A percentile compares a stretch with the other conserved stretches of the same genome.
Conservation (phyloP, 495 filamentous ascomycete genomes). For the Filosporella fistucella region DNA sequence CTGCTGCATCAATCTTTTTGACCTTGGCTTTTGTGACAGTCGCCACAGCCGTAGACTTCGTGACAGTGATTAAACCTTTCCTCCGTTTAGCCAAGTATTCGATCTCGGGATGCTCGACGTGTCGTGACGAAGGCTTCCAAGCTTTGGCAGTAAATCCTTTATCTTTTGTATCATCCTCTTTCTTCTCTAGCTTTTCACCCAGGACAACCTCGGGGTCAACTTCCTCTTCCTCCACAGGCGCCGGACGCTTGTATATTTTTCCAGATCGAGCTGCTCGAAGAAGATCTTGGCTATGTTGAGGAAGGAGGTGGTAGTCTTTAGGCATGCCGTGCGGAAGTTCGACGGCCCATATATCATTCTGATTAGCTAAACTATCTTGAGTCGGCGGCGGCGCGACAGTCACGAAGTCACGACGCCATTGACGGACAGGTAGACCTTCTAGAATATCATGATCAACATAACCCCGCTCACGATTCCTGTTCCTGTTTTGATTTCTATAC, state of each 20-base stretch:
- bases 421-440: slow-evolving; percentile 87
- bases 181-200: slow-evolving; percentile 37
- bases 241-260: slow-evolving; percentile 56
- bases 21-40: slow-evolving; percentile 73
- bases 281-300: slow-evolving; percentile 75
- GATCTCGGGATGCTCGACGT: slow-evolving; percentile 66
- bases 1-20: slow-evolving; percentile 67
- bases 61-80: slow-evolving; percentile 52
- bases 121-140: slow-evolving; percentile 76
- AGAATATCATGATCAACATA: slow-evolving; percentile 92
- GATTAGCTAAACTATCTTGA: slow-evolving; percentile 40
- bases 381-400: slow-evolving; percentile 63
- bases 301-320: slow-evolving; percentile 76
- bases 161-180: slow-evolving; percentile 41
- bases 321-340: slow-evolving; percentile 74
- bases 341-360: slow-evolving; percentile 45
- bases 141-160: slow-evolving; percentile 67
- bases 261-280: slow-evolving; percentile 77
- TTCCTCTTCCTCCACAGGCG: slow-evolving; percentile 45
- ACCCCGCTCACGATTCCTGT: slow-evolving; percentile 62
- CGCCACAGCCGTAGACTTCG: slow-evolving; percentile 32
- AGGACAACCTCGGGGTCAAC: slow-evolving; percentile 38
- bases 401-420: slow-evolving; percentile 76
- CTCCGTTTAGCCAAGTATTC: slow-evolving; percentile 86
- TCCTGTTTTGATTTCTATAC: slow-evolving; percentile 53